Evolutionary conservation across 2,329 filamentous ascomycete genomes (phyloP), one percentile per base, ranked within the genome.

Genomic region (Ilyonectria destructans): DNA sequence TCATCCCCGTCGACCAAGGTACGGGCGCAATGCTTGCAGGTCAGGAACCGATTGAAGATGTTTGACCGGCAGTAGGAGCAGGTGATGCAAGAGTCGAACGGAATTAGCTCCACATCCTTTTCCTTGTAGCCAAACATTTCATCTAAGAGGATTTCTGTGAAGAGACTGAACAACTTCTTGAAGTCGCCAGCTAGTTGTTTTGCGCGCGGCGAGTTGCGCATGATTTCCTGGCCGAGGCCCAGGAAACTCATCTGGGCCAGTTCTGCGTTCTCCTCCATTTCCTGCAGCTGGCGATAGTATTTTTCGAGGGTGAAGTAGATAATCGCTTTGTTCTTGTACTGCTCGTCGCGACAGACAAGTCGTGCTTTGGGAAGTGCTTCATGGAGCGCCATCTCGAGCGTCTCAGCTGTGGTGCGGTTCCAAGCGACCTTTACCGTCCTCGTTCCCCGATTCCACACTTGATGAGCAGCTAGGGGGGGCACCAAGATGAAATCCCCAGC

Each of bases 301-400:
- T 95, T 96, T 12, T 92, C 84, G 4, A 98, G 85, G 0, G 95
- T 94, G 78, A 92, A 97, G 80, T 95, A 97, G 51, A 98, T 87
- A 65, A 98, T 98, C 6, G 95, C 94, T 80, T 98, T 98, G 83
- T 97, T 98, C 80, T 98, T 98, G 85, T 99, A 99, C 80, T 98
- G 96, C 79, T 99, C 96, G 73, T 99, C 96, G 43, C 96, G 92
- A 78, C 96, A 98, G 3, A 98, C 96, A 73, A 98, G 89, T 13
- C 95, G 90, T 10, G 95, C 94, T 74, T 95, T 94, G 0, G 95
- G 95, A 3, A 99, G 86, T 1, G 96, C 95, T 82, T 98, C 96
- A 67, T 91, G 88, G 21, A 98, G 81, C 1, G 96, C 96, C 79
- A 97, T 85, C 71, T 96, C 92, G 4, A 99, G 86, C 0, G 96